phyloP scores from a whole-genome alignment of 2,329 filamentous ascomycete species.

The Alternaria tenuissima region DNA sequence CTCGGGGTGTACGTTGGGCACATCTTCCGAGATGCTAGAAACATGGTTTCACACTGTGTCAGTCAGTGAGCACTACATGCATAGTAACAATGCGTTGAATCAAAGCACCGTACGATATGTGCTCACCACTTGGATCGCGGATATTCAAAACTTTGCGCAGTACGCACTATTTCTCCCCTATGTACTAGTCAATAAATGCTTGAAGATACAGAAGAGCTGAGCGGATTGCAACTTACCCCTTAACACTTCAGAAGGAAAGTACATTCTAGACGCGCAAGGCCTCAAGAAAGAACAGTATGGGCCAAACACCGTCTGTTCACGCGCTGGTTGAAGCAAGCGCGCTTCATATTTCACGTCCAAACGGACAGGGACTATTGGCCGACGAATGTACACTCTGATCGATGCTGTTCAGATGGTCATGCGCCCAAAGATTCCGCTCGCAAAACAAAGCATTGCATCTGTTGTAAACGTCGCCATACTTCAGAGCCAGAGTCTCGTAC shows the following conservation, averaged over 20 bases:
- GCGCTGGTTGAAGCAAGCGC: not conserved
- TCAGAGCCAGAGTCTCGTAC: not conserved
- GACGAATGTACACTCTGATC: not conserved
- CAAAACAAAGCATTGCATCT: not conserved
- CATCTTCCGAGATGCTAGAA: not conserved
- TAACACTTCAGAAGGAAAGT: not conserved
- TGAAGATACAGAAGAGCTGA: not conserved
- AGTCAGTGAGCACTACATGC: not conserved
- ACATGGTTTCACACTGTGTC: not conserved
- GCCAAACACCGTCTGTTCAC: not conserved
- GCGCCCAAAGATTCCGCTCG: not conserved
- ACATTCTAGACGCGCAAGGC: not conserved
- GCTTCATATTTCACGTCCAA: not conserved
- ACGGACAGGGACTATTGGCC: not conserved
- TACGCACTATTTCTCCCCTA: not conserved
- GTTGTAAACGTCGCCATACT: constrained; percentile 7
- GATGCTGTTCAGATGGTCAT: constrained; percentile 7
- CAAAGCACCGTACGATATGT: not conserved
- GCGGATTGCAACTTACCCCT: not conserved
- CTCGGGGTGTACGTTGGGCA: not conserved
- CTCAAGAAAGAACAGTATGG: not conserved
- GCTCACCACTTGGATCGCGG: not conserved
- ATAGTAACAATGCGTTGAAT: not conserved
- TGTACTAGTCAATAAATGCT: not conserved
- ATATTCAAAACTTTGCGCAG: not conserved